Percentiles rank a stretch among this genome's conserved stretches.
phyloP scores from a whole-genome alignment of 768 basidiomycete species.

The Lactarius tabidus region DNA sequence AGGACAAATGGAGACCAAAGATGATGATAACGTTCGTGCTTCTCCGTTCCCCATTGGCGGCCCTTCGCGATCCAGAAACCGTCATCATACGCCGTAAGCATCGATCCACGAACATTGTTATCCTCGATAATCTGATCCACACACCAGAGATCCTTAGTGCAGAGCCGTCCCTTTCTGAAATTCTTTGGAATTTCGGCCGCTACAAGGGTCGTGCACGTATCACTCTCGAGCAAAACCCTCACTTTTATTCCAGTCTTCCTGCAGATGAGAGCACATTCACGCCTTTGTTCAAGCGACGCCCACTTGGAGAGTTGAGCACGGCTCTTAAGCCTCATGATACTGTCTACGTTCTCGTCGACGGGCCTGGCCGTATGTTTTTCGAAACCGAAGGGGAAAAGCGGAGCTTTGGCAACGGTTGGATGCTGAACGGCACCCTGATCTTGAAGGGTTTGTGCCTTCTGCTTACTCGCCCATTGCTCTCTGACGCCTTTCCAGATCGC shows the following conservation, averaged over 20 bases:
- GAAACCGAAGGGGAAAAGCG: not conserved
- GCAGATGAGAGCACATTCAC: not conserved
- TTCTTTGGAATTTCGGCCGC: too few relatives aligned
- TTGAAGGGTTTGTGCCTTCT: not conserved
- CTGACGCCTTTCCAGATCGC: not conserved
- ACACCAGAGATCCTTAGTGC: conserved; percentile 1
- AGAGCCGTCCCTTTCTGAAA: not conserved
- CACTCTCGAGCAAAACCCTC: too few relatives aligned
- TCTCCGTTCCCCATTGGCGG: not conserved
- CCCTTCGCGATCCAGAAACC: not conserved
- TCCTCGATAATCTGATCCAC: not conserved
- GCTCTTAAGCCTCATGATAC: not conserved
- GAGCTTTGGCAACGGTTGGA: conserved; percentile 5
- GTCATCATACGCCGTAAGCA: not conserved
- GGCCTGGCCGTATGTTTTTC: conserved; percentile 4
- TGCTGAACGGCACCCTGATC: not conserved
- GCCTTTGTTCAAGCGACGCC: not conserved
- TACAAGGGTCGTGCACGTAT: too few relatives aligned
- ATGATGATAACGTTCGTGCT: not conserved
- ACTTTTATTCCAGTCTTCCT: not conserved
- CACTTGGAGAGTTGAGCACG: not conserved
- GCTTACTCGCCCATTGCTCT: not conserved
- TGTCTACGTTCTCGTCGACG: conserved; percentile 3
- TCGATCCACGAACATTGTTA: too few relatives aligned
- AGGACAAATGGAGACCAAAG: not conserved